A percentile compares a stretch with the other conserved stretches of the same genome.
These are phyloP conservation scores for Colletotrichum truncatum DNA, from an alignment of 2,329 filamentous ascomycete genomes.

Conservation along the genomic window DNA sequence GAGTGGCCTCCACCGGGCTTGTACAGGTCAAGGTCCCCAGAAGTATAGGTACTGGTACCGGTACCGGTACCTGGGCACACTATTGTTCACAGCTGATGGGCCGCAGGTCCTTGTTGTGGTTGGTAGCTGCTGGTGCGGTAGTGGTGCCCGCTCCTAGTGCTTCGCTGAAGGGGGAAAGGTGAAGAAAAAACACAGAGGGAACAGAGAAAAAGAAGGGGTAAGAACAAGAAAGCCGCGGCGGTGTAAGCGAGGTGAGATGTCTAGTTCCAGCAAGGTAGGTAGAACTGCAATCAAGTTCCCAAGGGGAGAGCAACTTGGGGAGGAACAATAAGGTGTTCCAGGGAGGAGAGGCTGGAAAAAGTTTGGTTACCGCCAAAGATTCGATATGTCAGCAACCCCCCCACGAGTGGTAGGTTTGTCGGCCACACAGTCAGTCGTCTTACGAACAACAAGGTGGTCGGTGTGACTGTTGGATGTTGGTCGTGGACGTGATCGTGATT, in stretches of 20 bases:
- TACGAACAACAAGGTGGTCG: constrained; percentile 1
- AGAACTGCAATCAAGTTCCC: not conserved
- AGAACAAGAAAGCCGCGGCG: constrained; percentile 1
- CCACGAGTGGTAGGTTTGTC: not conserved
- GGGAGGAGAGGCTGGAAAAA: constrained; percentile 21
- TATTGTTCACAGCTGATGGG: constrained; percentile 8
- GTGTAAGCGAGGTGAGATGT: constrained; percentile 21
- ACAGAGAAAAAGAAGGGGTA: too few species aligned
- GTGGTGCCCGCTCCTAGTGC: not conserved
- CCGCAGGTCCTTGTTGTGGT: not conserved
- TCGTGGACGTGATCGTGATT: not conserved
- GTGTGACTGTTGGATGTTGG: not conserved
- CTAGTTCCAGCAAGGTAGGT: not conserved
- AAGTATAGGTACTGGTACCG: constrained; percentile 3
- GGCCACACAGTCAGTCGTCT: not conserved
- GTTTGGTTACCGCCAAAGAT: constrained; percentile 21
- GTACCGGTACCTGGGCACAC: not conserved
- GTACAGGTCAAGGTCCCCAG: not conserved
- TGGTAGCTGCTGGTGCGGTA: not conserved
- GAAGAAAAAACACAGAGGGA: too few species aligned
- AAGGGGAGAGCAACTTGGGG: not conserved
- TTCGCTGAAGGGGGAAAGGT: not conserved
- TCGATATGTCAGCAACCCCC: constrained; percentile 28
- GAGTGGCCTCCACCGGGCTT: constrained; percentile 6
- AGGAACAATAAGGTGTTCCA: constrained; percentile 29